Evolutionary conservation across 352 stramenopile genomes (phyloP).

Genomic region (Phytophthora aleatoria): DNA sequence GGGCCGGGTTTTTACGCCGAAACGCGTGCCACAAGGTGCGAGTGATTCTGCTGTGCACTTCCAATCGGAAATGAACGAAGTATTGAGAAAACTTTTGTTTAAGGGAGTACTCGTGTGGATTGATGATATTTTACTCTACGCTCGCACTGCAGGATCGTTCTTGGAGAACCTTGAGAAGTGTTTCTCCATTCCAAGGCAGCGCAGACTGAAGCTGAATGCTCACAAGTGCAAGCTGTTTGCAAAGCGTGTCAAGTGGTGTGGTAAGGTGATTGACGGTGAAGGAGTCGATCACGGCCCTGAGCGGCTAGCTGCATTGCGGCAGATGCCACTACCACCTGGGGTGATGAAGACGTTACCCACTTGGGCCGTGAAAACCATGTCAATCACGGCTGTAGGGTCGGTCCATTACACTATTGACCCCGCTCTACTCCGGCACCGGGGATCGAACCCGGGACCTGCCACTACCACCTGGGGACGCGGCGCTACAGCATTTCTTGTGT

Average conservation of each 20-base stretch:
- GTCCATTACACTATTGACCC: no score
- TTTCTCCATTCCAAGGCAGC: slow-evolving; percentile 5
- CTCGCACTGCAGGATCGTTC: neutral
- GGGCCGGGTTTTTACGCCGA: slow-evolving; percentile 1
- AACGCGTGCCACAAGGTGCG: neutral
- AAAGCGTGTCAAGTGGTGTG: slow-evolving; percentile 16
- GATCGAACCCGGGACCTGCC: neutral
- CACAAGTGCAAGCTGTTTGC: slow-evolving; percentile 24
- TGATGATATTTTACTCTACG: slow-evolving; percentile 1
- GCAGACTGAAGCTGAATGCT: slow-evolving; percentile 16
- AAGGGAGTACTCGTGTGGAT: slow-evolving; percentile 3
- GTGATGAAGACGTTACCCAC: neutral
- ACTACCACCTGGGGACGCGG: slow-evolving; percentile 5
- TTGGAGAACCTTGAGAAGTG: neutral
- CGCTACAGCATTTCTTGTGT: slow-evolving; percentile 22
- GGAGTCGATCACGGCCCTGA: slow-evolving; percentile 7
- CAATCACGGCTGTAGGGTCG: no score
- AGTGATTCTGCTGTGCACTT: slow-evolving; percentile 12
- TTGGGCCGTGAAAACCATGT: no score
- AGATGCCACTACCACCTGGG: slow-evolving; percentile 17
- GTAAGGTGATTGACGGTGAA: slow-evolving; percentile 17
- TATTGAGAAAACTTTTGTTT: neutral
- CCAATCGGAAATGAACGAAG: slow-evolving; percentile 3
- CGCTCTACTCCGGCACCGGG: no score
- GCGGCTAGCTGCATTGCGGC: neutral